These are phyloP conservation scores for Mallotus nudiflorus DNA, from an alignment of 345 rosid genomes.

Conservation along the genomic window DNA sequence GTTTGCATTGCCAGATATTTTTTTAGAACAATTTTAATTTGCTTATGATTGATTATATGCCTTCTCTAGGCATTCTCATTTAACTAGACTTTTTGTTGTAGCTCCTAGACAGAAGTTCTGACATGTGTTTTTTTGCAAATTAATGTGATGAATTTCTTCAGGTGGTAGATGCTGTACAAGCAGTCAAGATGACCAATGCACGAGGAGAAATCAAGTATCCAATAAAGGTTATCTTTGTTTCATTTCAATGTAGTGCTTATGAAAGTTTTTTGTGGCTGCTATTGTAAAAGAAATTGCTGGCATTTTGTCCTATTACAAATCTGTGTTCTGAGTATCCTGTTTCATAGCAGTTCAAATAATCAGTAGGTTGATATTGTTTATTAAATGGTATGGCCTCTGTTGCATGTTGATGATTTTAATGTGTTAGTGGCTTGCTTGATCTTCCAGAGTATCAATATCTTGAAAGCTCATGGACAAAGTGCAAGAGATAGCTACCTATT, in stretches of 20 bases:
- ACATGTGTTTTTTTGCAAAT: conserved; percentile 2
- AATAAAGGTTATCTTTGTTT: conserved; percentile 61
- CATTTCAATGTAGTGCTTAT: background rate
- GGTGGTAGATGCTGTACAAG: conserved; percentile 86
- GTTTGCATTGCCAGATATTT: no score
- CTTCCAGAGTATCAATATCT: conserved; percentile 73
- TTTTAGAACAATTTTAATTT: background rate
- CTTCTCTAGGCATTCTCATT: background rate
- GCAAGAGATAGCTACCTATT: conserved; percentile 86
- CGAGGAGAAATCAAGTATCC: conserved; percentile 91
- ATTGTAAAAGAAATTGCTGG: background rate
- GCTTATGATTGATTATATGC: background rate
- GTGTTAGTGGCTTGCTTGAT: conserved; percentile 8
- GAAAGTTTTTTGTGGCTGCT: background rate
- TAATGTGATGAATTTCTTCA: conserved; percentile 21
- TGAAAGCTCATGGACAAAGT: conserved; percentile 96
- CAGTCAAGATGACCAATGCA: conserved; percentile 87
- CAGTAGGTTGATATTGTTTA: background rate
- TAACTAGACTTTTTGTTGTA: no score
- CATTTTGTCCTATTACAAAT: background rate
- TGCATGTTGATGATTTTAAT: conserved; percentile 2
- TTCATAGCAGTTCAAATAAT: background rate
- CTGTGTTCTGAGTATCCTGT: background rate
- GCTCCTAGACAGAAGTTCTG: no score
- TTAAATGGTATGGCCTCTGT: background rate